A percentile compares a stretch with the other conserved stretches of the same genome.
Evolutionary conservation across 139 green algal genomes (phyloP).

Genomic region (Chlamydomonas sp.): DNA sequence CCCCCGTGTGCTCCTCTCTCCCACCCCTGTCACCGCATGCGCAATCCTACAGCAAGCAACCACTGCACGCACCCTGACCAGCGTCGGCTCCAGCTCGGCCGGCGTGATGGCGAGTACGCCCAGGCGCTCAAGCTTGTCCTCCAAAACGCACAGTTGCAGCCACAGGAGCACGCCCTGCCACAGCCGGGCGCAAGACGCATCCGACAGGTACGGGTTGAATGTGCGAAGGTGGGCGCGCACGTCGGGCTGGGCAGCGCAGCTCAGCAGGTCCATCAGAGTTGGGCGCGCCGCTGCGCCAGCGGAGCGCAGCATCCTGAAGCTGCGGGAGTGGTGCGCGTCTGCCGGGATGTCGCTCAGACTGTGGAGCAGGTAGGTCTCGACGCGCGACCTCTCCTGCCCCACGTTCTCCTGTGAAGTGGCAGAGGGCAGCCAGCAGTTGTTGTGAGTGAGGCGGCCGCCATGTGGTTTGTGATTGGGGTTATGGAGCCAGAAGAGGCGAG

Average conservation of each 20-base stretch:
- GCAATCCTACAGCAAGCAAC: no score
- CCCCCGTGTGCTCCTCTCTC: no score
- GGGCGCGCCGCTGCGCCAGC: neutral
- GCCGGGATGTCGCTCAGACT: constrained; percentile 6
- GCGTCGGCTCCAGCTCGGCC: constrained; percentile 16
- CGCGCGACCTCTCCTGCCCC: no score
- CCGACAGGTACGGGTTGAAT: constrained; percentile 12
- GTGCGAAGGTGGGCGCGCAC: neutral
- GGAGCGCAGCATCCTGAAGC: constrained; percentile 15
- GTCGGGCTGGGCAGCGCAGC: neutral
- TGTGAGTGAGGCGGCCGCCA: neutral
- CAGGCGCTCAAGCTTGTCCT: constrained; percentile 39
- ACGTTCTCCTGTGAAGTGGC: no score
- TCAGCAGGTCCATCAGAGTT: constrained; percentile 19
- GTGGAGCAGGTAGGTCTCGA: no score
- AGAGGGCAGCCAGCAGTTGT: constrained; percentile 7
- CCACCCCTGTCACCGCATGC: no score
- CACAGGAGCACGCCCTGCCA: constrained; percentile 28
- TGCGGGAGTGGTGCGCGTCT: neutral
- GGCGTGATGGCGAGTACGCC: neutral
- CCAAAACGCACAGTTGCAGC: constrained; percentile 56
- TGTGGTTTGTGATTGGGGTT: no score
- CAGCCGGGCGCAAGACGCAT: neutral
- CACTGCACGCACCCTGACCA: constrained; percentile 37
- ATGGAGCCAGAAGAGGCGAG: no score